Base-by-base conservation (phyloP, 768 basidiomycete genomes). In the Auriscalpium vulgare region DNA sequence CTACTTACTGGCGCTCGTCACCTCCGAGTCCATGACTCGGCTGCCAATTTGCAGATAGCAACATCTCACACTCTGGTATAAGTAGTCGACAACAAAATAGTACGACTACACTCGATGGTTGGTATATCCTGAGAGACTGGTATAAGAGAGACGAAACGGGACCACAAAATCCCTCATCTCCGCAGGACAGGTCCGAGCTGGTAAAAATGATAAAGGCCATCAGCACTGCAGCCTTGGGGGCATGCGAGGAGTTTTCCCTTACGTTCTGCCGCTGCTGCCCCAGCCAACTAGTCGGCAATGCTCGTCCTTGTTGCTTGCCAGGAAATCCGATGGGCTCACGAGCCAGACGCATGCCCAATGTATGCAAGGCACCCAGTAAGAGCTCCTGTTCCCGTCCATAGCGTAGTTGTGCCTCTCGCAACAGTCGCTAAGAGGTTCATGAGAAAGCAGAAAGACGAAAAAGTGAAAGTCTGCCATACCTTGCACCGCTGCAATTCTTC, bases 401-500 rank as follows among this genome's bases (percentile, higher is more conserved):
- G 9, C 61, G 61, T 17, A 52, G 50, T 36, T 62, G 53, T 17
- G 61, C 56, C 51, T 62, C 61, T 10, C 17, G 44, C 35, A 62
- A 21, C 11, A 60, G 43, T 14, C 59, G 61, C 61, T 62, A 36
- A 9, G 11, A 36, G 17, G 19, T 37, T 17, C 47, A 29, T 55
- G 47, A 50, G 43, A 46, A 37, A 13, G 16, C 10, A 8, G 16
- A 11, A 29, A 13, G 8, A 37, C n/a, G 34, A 47, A 6, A 8
- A 88, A 57, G 38, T 4, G 23, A 40, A 34, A 9, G 17, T 37
- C 36, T 16, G 38, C 10, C 17, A 19, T 45, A 56, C 61, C 47
- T 60, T 16, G 34, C 37, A 11, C 13, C 61, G 59, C 29, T 54
- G 55, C 51, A 62, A 34, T 45, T 91, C 84, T 37, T 86, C 85